Percentiles rank a stretch among this genome's conserved stretches.
Conservation (phyloP, 2,329 filamentous ascomycete species). For the Colletotrichum trifolii region DNA sequence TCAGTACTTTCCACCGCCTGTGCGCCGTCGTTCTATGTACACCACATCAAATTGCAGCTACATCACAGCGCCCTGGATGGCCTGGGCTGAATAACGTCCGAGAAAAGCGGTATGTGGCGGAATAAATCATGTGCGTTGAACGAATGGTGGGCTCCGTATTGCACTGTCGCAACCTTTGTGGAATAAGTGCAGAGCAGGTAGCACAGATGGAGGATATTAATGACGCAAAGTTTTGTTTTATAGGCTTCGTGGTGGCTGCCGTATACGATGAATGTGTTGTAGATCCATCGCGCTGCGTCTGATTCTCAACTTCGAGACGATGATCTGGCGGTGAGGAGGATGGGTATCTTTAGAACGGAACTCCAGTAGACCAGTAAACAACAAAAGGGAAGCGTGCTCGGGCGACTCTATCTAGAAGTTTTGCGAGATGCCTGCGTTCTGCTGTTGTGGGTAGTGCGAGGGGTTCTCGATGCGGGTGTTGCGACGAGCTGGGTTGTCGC, state of each 20-base stretch:
- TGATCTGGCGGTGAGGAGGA: constrained; percentile 21
- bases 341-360: constrained; percentile 34
- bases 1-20: not conserved
- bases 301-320: constrained; percentile 10
- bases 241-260: not conserved
- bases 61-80: not conserved
- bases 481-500: constrained; percentile 89
- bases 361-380: constrained; percentile 24
- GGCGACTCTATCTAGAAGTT: constrained; percentile 75
- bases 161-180: not conserved
- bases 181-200: not conserved
- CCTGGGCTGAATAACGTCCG: not conserved
- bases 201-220: constrained; percentile 19
- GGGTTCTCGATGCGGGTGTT: constrained; percentile 96
- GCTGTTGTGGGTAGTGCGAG: constrained; percentile 88
- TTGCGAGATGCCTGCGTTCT: constrained; percentile 94
- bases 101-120: constrained; percentile 24
- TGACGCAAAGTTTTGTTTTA: constrained; percentile 7
- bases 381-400: constrained; percentile 10
- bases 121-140: constrained; percentile 36
- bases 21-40: constrained; percentile 23
- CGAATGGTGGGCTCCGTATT: constrained; percentile 16
- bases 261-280: constrained; percentile 16
- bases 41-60: constrained; percentile 22
- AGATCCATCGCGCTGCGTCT: constrained; percentile 27